A percentile compares a stretch with the other conserved stretches of the same genome.
Conservation (phyloP, 768 basidiomycete genomes). For the Rhodotorula sphaerocarpa region DNA sequence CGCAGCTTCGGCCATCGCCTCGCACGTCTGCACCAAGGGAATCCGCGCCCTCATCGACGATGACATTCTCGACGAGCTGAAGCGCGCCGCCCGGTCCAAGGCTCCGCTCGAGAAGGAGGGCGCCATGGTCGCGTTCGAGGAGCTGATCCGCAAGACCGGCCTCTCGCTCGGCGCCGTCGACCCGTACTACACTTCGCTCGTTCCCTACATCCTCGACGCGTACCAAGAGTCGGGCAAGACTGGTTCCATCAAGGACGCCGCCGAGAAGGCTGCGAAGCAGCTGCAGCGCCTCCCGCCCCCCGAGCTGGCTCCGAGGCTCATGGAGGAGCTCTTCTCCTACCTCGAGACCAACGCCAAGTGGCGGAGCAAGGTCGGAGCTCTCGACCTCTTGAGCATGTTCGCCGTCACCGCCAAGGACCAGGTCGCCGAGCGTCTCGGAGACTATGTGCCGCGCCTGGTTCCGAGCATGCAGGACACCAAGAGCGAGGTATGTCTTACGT, state of each 20-base stretch:
- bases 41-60: slow-evolving; percentile 33
- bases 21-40: slow-evolving; percentile 33
- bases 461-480: slow-evolving; percentile 95
- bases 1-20: slow-evolving; percentile 34
- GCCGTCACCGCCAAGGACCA: slow-evolving; percentile 44
- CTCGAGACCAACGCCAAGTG: slow-evolving; percentile 67
- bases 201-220: slow-evolving; percentile 69
- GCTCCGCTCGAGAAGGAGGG: slow-evolving; percentile 83
- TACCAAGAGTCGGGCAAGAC: slow-evolving; percentile 95
- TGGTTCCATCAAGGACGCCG: slow-evolving; percentile 76
- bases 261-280: slow-evolving; percentile 68
- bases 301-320: slow-evolving; percentile 60
- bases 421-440: slow-evolving; percentile 75
- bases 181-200: slow-evolving; percentile 66
- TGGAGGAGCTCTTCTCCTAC: slow-evolving; percentile 55
- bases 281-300: slow-evolving; percentile 77
- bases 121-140: slow-evolving; percentile 69
- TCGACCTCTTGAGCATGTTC: slow-evolving; percentile 59
- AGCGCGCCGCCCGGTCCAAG: slow-evolving; percentile 68
- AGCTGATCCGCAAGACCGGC: slow-evolving; percentile 50
- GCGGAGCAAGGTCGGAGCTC: slow-evolving; percentile 84
- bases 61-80: slow-evolving; percentile 56
- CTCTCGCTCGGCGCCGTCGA: slow-evolving; percentile 58
- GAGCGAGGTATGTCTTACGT: slow-evolving; percentile 57
- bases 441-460: slow-evolving; percentile 76